Percentiles rank a stretch among this genome's conserved stretches.
These are phyloP conservation scores for Fusarium chlamydosporum DNA, from an alignment of 2,329 filamentous ascomycete species.

Conservation along the genomic window DNA sequence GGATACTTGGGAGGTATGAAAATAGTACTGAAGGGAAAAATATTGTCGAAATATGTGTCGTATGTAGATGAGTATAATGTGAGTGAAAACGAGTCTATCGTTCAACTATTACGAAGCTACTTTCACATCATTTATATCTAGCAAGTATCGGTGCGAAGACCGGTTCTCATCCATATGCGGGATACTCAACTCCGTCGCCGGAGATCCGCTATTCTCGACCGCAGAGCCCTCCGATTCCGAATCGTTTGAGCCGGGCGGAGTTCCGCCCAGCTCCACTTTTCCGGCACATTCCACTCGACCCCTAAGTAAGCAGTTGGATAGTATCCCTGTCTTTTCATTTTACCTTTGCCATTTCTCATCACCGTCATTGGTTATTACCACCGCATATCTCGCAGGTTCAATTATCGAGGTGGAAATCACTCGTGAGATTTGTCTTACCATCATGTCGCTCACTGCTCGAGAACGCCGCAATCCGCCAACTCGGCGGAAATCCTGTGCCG, in stretches of 20 bases:
- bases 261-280: conserved; percentile 49
- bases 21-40: neutral
- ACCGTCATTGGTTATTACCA: neutral
- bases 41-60: neutral
- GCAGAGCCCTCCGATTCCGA: conserved; percentile 2
- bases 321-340: neutral
- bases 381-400: neutral
- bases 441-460: conserved; percentile 52
- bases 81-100: neutral
- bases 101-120: neutral
- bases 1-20: neutral
- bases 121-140: neutral
- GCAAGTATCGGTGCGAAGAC: neutral
- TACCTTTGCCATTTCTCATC: conserved; percentile 10
- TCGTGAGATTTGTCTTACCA: neutral
- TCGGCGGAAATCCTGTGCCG: conserved; percentile 68
- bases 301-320: neutral
- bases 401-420: neutral
- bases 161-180: neutral
- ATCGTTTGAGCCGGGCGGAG: conserved; percentile 43
- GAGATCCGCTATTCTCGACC: conserved; percentile 28
- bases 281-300: conserved; percentile 26
- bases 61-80: neutral
- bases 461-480: conserved; percentile 63
- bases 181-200: conserved; percentile 6